These are phyloP conservation scores for Skeletonema potamos DNA, from an alignment of 108 stramenopile genomes.

Conservation along the genomic window DNA sequence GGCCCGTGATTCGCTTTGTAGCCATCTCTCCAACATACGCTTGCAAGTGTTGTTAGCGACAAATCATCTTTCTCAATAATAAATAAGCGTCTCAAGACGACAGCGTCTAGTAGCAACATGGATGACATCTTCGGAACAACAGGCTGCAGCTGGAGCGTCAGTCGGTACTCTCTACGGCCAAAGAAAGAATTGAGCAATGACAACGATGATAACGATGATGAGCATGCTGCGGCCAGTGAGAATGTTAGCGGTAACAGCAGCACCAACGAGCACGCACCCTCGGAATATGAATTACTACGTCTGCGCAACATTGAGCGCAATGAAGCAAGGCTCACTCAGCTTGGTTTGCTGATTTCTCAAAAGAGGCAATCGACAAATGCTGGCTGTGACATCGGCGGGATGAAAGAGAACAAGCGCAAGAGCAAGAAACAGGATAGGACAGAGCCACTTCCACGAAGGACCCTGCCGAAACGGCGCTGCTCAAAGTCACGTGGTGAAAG, in stretches of 20 bases:
- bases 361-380: too few species aligned
- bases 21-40: too few species aligned
- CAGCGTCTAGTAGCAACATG: background rate
- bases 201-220: background rate
- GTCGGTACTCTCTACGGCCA: background rate
- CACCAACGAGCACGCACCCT: background rate
- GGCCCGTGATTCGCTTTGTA: too few species aligned
- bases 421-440: background rate
- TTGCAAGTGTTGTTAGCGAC: too few species aligned
- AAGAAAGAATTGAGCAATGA: background rate
- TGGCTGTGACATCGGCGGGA: too few species aligned
- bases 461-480: constrained; percentile 3
- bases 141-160: background rate
- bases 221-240: background rate
- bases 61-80: background rate
- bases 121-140: background rate
- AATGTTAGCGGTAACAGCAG: background rate
- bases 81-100: background rate
- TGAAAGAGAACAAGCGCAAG: background rate
- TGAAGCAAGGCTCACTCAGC: constrained; percentile 2
- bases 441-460: background rate
- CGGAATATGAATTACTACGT: constrained; percentile 32
- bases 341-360: background rate
- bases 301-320: constrained; percentile 32
- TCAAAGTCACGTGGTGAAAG: background rate